Conservation (phyloP, 305 asterid genomes). For the Fraxinus platypoda region DNA sequence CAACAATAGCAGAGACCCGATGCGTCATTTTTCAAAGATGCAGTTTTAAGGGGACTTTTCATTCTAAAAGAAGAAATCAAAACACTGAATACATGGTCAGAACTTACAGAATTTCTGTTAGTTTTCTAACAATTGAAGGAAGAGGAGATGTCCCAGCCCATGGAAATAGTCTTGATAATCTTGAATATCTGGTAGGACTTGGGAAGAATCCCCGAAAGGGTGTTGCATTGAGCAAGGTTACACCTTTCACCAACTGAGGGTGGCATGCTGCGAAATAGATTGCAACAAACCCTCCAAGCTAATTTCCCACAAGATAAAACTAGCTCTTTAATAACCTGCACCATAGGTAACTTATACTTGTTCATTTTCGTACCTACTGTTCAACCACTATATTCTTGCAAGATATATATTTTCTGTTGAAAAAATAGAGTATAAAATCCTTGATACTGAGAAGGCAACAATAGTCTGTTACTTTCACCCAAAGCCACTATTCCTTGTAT, state of each 20-base stretch:
- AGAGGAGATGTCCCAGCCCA: conserved; percentile 90
- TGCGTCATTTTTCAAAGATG: not conserved
- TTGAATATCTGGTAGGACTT: conserved; percentile 70
- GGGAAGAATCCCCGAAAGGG: conserved; percentile 93
- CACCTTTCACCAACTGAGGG: conserved; percentile 77
- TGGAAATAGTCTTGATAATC: conserved; percentile 64
- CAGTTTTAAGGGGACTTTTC: not conserved
- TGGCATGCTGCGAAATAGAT: conserved; percentile 69
- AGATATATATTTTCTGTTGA: not conserved
- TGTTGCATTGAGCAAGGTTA: conserved; percentile 82
- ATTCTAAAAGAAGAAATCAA: not conserved
- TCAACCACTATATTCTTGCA: not conserved
- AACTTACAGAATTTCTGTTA: conserved; percentile 61
- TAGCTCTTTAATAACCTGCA: conserved; percentile 74
- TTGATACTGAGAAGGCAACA: not conserved
- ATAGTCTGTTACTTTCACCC: not conserved
- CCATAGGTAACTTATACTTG: conserved; percentile 8
- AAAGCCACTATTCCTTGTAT: not conserved
- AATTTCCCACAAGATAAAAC: conserved; percentile 78
- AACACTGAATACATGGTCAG: not conserved
- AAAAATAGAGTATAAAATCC: not conserved
- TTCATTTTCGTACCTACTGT: not conserved
- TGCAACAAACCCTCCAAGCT: conserved; percentile 79
- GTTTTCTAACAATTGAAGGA: conserved; percentile 58
- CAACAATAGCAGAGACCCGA: not conserved